phyloP scores from a whole-genome alignment of 2,329 filamentous ascomycete species.

The Aaosphaeria arxii region DNA sequence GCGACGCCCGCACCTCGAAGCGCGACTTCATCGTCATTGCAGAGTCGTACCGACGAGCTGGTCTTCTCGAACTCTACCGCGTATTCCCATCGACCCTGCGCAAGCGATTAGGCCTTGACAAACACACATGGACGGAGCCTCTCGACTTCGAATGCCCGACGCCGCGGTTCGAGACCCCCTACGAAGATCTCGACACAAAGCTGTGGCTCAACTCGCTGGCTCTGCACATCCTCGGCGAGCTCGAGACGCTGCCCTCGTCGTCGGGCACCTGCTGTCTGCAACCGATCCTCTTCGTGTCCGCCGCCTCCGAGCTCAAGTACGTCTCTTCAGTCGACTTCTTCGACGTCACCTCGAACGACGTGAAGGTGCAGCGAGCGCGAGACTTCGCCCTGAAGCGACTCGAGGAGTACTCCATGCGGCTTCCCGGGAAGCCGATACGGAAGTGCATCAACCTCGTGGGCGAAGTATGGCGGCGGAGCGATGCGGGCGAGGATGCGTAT shows the following conservation, averaged over 20 bases:
- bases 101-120: conserved; percentile 38
- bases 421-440: conserved; percentile 52
- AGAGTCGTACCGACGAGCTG: conserved; percentile 52
- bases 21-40: conserved; percentile 53
- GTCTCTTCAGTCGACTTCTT: conserved; percentile 38
- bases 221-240: conserved; percentile 48
- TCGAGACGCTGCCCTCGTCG: conserved; percentile 50
- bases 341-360: conserved; percentile 42
- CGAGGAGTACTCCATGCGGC: conserved; percentile 42
- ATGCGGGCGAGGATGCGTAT: conserved; percentile 49
- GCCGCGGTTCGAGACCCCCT: conserved; percentile 30
- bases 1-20: conserved; percentile 52
- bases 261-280: conserved; percentile 55
- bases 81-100: conserved; percentile 52
- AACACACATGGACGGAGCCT: conserved; percentile 16
- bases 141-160: conserved; percentile 30
- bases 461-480: conserved; percentile 53
- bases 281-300: conserved; percentile 51
- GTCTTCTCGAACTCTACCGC: conserved; percentile 54
- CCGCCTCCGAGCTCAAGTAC: conserved; percentile 50
- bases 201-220: conserved; percentile 52
- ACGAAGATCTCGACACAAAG: conserved; percentile 31
- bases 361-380: conserved; percentile 43
- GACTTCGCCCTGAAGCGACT: conserved; percentile 51
- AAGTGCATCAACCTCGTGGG: conserved; percentile 49